Conservation (phyloP, 148 eudicot genomes). For the Agrostemma githago region DNA sequence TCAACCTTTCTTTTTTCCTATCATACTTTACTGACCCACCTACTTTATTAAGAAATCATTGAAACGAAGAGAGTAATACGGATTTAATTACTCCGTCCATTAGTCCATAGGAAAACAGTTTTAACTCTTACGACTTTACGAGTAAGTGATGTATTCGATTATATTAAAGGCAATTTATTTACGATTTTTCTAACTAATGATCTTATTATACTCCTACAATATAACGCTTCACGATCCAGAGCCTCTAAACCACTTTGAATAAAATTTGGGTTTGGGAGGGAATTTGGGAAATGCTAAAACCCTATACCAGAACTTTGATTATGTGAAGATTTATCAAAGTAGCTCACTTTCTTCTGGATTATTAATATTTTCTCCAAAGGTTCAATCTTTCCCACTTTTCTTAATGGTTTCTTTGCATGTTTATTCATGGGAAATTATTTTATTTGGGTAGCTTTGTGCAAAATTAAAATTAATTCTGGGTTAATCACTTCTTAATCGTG, state of each 20-base stretch:
- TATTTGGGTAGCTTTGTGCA: neutral
- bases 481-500: neutral
- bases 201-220: no score
- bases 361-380: slow-evolving; percentile 86
- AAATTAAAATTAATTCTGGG: neutral
- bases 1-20: no score
- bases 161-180: no score
- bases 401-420: neutral
- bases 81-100: no score
- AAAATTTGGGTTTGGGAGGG: slow-evolving; percentile 76
- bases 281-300: slow-evolving; percentile 87
- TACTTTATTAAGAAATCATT: no score
- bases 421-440: neutral
- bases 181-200: no score
- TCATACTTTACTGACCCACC: no score
- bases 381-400: slow-evolving; percentile 11
- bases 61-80: no score
- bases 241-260: neutral
- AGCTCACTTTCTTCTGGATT: slow-evolving; percentile 73
- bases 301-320: slow-evolving; percentile 76
- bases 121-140: no score
- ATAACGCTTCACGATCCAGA: no score
- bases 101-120: no score
- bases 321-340: slow-evolving; percentile 82
- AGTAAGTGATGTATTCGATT: no score